Conservation (phyloP, 768 basidiomycete genomes). For the Guyanaporus albipodus region DNA sequence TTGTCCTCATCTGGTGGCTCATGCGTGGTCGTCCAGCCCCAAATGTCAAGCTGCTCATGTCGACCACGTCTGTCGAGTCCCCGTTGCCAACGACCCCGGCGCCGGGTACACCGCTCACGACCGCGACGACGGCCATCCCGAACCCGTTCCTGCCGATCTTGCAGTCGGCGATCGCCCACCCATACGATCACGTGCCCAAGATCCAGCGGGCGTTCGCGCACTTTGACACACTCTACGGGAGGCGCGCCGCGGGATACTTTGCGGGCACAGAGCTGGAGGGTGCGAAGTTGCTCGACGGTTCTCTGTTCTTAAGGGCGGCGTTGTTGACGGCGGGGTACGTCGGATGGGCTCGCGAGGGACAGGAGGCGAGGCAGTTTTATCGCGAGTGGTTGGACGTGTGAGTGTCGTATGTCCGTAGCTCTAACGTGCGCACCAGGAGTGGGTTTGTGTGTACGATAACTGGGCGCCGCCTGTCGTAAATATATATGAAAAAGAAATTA, state of each 20-base stretch:
- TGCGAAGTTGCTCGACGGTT: slow-evolving; percentile 33
- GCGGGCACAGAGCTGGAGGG: slow-evolving; percentile 29
- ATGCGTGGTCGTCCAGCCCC: slow-evolving; percentile 28
- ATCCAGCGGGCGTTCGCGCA: slow-evolving; percentile 34
- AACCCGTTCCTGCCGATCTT: slow-evolving; percentile 41
- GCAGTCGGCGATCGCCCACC: slow-evolving; percentile 35
- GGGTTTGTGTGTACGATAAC: too few relatives aligned
- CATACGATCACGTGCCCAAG: slow-evolving; percentile 33
- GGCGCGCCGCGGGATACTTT: slow-evolving; percentile 24
- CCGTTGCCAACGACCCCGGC: slow-evolving; percentile 2
- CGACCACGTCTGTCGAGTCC: slow-evolving; percentile 19
- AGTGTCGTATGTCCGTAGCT: too few relatives aligned
- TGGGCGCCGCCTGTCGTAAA: too few relatives aligned
- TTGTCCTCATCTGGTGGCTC: slow-evolving; percentile 28
- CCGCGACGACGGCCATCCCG: slow-evolving; percentile 19
- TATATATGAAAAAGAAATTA: too few relatives aligned
- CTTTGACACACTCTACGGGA: slow-evolving; percentile 31
- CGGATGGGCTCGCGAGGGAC: slow-evolving; percentile 41
- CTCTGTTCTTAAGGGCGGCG: slow-evolving; percentile 32
- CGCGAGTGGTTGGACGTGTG: slow-evolving; percentile 28
- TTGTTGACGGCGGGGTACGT: slow-evolving; percentile 30
- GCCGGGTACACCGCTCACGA: slow-evolving; percentile 1
- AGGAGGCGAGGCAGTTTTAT: slow-evolving; percentile 24
- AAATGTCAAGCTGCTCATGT: slow-evolving; percentile 31
- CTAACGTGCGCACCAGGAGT: too few relatives aligned